Evolutionary conservation across 306 rosid species (phyloP), one percentile per base, ranked within the genome.

Genomic region (Pueraria montana): DNA sequence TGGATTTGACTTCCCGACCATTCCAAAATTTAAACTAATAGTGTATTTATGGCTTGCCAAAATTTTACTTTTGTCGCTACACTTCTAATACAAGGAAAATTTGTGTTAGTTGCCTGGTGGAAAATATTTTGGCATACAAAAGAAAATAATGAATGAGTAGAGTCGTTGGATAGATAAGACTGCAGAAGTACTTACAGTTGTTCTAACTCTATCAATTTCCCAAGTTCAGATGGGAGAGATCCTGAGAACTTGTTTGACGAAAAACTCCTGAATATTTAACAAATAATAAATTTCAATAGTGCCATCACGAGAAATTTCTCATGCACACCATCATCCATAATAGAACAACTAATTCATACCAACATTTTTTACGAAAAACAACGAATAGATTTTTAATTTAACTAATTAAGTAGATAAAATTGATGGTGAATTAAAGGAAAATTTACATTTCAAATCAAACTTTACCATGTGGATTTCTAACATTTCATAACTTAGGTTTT

Each of bases 221-320:
- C 98, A 14, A 95, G 89, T 77, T 93, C 97, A 14, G 89, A 74
- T 52, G 98, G 98, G 14, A 95, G 83, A 83, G 94, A 46, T 34
- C 98, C 97, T 2, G 91, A 83, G 82, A 93, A 93, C 76, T 89
- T 95, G 90, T 93, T 95, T 65, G 93, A 50, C 55, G 38, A 34
- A 72, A 89, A 74, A 26, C 59, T 14, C 64, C 98, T 95, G 69
- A 71, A 88, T 74, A 70, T 78, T 65, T 71, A 52, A 64, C 13
- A 81, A 81, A 21, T 32, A 72, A 71, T n/a, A 27, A 66, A 24
- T 70, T 10, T 17, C 7, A 45, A 17, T 7, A 40, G 5, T 76
- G 38, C 3, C 58, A 76, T 32, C n/a, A 16, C 2, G 13, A 83
- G 27, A 55, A 21, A 5, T 53, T n/a, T 48, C 59, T 61, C 64